Conservation (phyloP, 495 filamentous ascomycete species). For the Cryomyces minteri region DNA sequence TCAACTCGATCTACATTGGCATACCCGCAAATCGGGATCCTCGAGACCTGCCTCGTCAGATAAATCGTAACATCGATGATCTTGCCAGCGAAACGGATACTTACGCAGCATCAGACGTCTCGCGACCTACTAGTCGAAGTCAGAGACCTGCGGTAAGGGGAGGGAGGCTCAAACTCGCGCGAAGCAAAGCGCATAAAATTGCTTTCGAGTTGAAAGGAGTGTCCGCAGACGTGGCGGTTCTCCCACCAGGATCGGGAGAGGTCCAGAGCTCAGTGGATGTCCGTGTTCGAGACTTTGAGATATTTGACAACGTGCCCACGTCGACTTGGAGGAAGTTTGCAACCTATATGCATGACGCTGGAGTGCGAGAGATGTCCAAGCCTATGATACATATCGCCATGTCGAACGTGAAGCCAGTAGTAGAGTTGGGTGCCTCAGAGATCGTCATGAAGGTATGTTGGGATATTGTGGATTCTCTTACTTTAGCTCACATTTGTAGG, state of each 20-base stretch:
- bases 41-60: slow-evolving; percentile 55
- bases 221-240: slow-evolving; percentile 65
- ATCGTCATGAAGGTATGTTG: slow-evolving; percentile 56
- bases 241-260: slow-evolving; percentile 59
- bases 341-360: slow-evolving; percentile 77
- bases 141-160: slow-evolving; percentile 17
- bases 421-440: slow-evolving; percentile 72
- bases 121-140: slow-evolving; percentile 21
- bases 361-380: slow-evolving; percentile 62
- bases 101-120: slow-evolving; percentile 36
- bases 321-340: slow-evolving; percentile 98
- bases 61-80: slow-evolving; percentile 79
- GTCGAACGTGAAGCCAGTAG: slow-evolving; percentile 68
- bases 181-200: slow-evolving; percentile 87
- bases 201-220: slow-evolving; percentile 84
- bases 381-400: slow-evolving; percentile 84
- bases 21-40: slow-evolving; percentile 77
- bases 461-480: neutral
- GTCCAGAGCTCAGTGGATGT: slow-evolving; percentile 76
- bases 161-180: slow-evolving; percentile 47
- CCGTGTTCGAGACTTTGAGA: slow-evolving; percentile 61
- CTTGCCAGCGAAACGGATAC: slow-evolving; percentile 75
- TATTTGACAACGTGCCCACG: slow-evolving; percentile 86
- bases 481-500: slow-evolving; percentile 22
- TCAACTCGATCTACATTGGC: slow-evolving; percentile 97